phyloP scores from a whole-genome alignment of 345 rosid genomes.

The Populus simonii region DNA sequence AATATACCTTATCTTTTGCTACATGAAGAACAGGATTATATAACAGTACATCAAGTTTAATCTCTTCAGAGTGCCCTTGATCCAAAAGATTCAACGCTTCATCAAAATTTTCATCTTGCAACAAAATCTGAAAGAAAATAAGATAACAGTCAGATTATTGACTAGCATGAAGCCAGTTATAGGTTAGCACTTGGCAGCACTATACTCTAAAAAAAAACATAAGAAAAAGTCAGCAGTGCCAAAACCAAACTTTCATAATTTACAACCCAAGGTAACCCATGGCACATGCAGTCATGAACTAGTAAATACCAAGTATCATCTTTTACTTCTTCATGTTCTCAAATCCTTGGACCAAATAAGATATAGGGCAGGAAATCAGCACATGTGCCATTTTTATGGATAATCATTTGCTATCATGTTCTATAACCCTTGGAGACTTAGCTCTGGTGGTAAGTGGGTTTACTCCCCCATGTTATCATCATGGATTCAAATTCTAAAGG shows the following conservation, averaged over 20 bases:
- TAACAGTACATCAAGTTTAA: constrained; percentile 46
- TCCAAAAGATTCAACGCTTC: constrained; percentile 57
- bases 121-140: constrained; percentile 43
- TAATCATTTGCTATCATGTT: no score
- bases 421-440: no score
- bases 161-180: not conserved
- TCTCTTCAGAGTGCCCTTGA: constrained; percentile 45
- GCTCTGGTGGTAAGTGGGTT: no score
- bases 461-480: no score
- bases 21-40: constrained; percentile 60
- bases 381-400: no score
- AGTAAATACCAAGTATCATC: not conserved
- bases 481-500: no score
- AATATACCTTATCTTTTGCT: constrained; percentile 49
- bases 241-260: no score
- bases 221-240: not conserved
- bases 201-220: no score
- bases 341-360: not conserved
- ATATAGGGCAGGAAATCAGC: no score
- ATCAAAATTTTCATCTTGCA: constrained; percentile 45
- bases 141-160: constrained; percentile 12
- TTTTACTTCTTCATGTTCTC: not conserved
- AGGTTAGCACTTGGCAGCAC: not conserved
- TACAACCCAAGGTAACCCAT: not conserved
- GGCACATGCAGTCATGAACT: not conserved